Base-by-base conservation (phyloP, 2,329 filamentous ascomycete genomes). In the Helotiales sp. region DNA sequence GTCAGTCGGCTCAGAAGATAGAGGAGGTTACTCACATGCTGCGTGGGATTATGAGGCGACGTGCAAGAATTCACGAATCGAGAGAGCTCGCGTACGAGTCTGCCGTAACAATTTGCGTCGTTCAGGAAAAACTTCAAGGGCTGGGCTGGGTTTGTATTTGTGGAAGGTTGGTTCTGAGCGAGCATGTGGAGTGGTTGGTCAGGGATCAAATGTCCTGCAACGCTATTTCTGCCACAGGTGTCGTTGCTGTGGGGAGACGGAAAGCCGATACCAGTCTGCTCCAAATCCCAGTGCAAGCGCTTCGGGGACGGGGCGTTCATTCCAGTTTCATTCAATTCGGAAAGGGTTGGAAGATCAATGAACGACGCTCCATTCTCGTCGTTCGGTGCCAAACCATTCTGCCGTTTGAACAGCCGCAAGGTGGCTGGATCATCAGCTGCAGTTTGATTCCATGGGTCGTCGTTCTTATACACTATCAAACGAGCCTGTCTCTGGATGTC, bases 381-480 rank as follows among this genome's bases (percentile, higher is more conserved):
- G 15, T 47, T 49, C 9, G 65, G 65, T 53, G 24, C 67, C 53
- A 50, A 70, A 59, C 54, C 66, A 55, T 57, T 66, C 44, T 54
- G 67, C 19, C 33, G 69, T 58, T 76, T 80, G 71, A 87, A 87
- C 12, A 76, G 72, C 3, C 73, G 69, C 1, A 87, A 73, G 80
- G 83, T 85, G 3, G 75, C 69, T 2, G 73, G 62, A 59, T 83
- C 82, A 61, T 87, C 84, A 2, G 83, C 81, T 0, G 79, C 80
- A 1, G 84, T 87, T 65, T 86, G 84, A 61, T 86, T 86, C 83
- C 84, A 86, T 9, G 78, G 79, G 63, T 87, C 83, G 52, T 86
- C 82, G 57, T 77, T 80, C 47, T 84, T 82, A 69, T 84, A 86
- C 22, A 87, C 83, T 63, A 86, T 83, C 52, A 84, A 75, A 60